Percentiles rank a stretch among this genome's conserved stretches.
Evolutionary conservation across 768 basidiomycete species (phyloP).

Genomic region (Flagelloscypha sp.): DNA sequence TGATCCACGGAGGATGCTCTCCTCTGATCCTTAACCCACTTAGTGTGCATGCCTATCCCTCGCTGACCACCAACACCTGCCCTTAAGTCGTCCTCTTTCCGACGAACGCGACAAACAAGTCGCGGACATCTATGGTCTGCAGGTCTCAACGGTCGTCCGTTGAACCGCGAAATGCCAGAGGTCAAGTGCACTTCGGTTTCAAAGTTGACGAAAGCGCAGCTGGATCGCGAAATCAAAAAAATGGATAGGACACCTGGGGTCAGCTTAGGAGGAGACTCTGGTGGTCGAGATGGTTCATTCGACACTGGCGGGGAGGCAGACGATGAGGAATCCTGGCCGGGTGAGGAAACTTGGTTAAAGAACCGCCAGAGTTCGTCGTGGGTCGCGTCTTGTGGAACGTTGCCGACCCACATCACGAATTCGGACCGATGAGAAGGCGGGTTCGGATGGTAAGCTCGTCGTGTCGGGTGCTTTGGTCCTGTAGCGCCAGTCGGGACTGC

Average conservation of each 20-base stretch:
- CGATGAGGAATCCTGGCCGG: slow-evolving; percentile 13
- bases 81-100: slow-evolving; percentile 74
- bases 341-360: no score
- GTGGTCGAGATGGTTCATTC: background rate
- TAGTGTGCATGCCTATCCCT: slow-evolving; percentile 73
- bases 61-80: slow-evolving; percentile 91
- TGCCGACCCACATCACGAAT: slow-evolving; percentile 97
- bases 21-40: slow-evolving; percentile 66
- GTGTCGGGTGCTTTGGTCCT: slow-evolving; percentile 25
- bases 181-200: slow-evolving; percentile 52
- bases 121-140: slow-evolving; percentile 64
- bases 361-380: slow-evolving; percentile 83
- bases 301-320: background rate
- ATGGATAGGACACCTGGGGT: slow-evolving; percentile 77
- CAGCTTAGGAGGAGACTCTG: slow-evolving; percentile 13
- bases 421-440: slow-evolving; percentile 71
- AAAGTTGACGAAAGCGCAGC: slow-evolving; percentile 92
- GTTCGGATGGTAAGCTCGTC: slow-evolving; percentile 61
- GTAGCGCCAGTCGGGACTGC: slow-evolving; percentile 6
- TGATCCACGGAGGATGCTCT: slow-evolving; percentile 9
- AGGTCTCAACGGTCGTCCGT: slow-evolving; percentile 62
- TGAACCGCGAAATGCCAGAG: slow-evolving; percentile 62
- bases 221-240: slow-evolving; percentile 91
- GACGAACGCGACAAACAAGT: slow-evolving; percentile 77
- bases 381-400: slow-evolving; percentile 76